Evolutionary conservation across 305 asterid genomes (phyloP), one percentile per base, ranked within the genome.

Genomic region (Caryopteris hybrid): DNA sequence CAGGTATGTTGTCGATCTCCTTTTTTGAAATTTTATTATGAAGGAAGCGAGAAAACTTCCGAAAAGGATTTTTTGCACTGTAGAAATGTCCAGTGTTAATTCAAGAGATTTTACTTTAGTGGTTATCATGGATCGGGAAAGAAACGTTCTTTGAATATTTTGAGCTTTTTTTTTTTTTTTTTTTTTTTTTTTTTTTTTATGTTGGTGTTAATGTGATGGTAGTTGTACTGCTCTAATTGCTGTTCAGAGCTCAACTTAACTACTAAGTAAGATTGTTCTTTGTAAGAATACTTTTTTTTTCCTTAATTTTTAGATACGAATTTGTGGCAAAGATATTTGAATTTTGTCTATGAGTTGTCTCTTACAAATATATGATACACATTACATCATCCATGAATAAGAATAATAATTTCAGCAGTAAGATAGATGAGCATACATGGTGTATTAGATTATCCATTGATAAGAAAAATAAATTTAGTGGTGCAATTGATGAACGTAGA

Each of bases 1-100:
- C 95, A 91, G 94, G 64, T 31, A 22, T 13, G 16, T 7, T 34
- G n/a, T 13, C 5, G 46, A 25, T 20, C 16, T 18, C 38, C 21
- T 22, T 11, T 25, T 20, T 69, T 9, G 64, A 54, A 1, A 27
- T 67, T 18, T 31, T 63, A 7, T 66, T 21, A 16, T 56, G 22
- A 22, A 46, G 21, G 23, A 68, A n/a, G 69, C 23, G 25, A 64
- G 59, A n/a, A 22, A 13, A 46, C 46, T 22, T 8, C 1, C 9
- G 59, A n/a, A 64, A 27, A n/a, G 53, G 56, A 14, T 68, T 41
- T 46, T 38, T 45, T 39, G 46, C 45, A 39, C 25, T 66, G 29
- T 62, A 21, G 53, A 67, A 63, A 43, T 79, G 73, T 41, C n/a
- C n/a, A n/a, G n/a, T n/a, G n/a, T n/a, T n/a, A n/a, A n/a, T n/a